A percentile compares a stretch with the other conserved stretches of the same genome.
phyloP scores from a whole-genome alignment of 345 rosid species.

The Melaleuca alternifolia region DNA sequence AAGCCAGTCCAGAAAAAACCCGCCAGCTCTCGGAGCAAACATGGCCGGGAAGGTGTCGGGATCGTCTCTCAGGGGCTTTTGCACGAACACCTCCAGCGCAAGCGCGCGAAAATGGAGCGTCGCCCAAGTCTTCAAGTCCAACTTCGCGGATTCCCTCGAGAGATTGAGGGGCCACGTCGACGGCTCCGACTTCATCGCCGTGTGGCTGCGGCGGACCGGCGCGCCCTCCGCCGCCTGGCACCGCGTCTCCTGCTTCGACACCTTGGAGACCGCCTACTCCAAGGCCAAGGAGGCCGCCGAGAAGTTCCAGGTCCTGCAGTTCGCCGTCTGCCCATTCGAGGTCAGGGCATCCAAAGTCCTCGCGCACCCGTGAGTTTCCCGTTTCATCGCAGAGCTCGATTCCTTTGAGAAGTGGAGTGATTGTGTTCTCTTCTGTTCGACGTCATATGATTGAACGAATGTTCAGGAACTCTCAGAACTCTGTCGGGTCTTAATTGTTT shows the following conservation, averaged over 20 bases:
- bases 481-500: background rate
- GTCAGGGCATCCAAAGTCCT: constrained; percentile 37
- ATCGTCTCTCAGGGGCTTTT: constrained; percentile 20
- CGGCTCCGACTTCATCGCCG: constrained; percentile 55
- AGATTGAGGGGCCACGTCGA: constrained; percentile 45
- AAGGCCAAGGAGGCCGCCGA: constrained; percentile 68
- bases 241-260: constrained; percentile 59
- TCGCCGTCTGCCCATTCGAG: constrained; percentile 72
- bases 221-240: constrained; percentile 79
- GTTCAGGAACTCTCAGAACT: background rate
- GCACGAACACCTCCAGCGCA: constrained; percentile 11
- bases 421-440: background rate
- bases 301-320: constrained; percentile 67
- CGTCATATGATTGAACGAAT: background rate
- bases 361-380: constrained; percentile 45
- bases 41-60: background rate
- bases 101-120: constrained; percentile 26
- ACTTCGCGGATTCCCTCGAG: constrained; percentile 37
- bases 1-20: background rate
- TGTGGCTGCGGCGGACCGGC: constrained; percentile 64
- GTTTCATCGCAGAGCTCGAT: background rate
- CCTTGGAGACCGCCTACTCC: constrained; percentile 52
- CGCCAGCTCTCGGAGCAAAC: background rate
- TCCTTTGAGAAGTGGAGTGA: background rate
- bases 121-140: constrained; percentile 62